phyloP scores from a whole-genome alignment of 352 stramenopile species.

The Poterioochromonas sp. region DNA sequence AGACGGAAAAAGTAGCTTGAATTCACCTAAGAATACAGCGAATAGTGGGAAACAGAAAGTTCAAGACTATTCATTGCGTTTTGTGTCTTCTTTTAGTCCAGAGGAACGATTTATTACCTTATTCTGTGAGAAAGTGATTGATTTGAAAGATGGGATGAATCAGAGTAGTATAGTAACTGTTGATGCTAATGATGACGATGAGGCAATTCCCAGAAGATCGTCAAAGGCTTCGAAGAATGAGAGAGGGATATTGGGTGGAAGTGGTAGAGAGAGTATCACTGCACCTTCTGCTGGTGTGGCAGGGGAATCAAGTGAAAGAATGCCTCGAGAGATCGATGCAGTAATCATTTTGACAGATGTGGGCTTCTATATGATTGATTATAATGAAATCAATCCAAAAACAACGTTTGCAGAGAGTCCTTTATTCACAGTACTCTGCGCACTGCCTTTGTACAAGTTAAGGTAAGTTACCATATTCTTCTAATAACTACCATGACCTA shows the following conservation, averaged over 20 bases:
- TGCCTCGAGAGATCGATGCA: neutral
- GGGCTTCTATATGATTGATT: neutral
- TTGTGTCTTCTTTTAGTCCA: neutral
- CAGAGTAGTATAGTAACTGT: neutral
- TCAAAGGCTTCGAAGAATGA: neutral
- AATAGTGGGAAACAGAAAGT: neutral
- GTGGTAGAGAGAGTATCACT: neutral
- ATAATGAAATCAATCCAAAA: neutral
- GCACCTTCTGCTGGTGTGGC: no score
- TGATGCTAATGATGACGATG: neutral
- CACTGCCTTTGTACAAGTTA: neutral
- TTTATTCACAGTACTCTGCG: neutral
- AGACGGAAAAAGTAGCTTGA: no score
- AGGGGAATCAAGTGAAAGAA: neutral
- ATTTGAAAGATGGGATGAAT: neutral
- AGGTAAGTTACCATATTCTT: neutral
- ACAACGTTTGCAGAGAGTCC: constrained; percentile 2
- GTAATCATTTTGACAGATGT: constrained; percentile 19
- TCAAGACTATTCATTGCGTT: neutral
- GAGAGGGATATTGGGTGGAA: neutral
- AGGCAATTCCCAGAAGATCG: no score
- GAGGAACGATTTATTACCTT: constrained; percentile 8
- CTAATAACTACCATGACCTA: neutral
- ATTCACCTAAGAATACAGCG: neutral
- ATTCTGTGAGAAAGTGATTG: constrained; percentile 29